Percentiles rank a stretch among this genome's conserved stretches.
Conservation (phyloP, 192 early-diverging fungal species). For the Backusella macrospora region DNA sequence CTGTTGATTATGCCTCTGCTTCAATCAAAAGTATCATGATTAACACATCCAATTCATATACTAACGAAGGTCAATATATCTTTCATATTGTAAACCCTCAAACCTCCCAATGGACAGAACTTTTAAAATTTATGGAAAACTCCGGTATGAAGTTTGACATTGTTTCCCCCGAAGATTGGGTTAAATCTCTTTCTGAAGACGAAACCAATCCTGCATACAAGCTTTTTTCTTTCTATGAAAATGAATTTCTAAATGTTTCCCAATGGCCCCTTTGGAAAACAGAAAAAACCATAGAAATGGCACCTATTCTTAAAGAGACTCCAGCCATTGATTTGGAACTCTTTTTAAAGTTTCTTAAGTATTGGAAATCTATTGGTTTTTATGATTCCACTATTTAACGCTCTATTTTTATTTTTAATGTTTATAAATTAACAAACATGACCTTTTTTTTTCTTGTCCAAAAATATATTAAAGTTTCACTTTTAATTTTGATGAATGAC, state of each 20-base stretch:
- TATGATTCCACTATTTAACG: too few relatives aligned
- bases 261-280: constrained; percentile 25
- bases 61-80: not conserved
- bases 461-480: too few relatives aligned
- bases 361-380: constrained; percentile 7
- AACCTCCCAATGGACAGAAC: constrained; percentile 18
- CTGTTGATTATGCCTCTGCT: constrained; percentile 29
- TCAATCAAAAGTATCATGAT: constrained; percentile 28
- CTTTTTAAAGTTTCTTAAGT: constrained; percentile 6
- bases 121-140: constrained; percentile 14
- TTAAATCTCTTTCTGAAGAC: constrained; percentile 4
- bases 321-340: not conserved
- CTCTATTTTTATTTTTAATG: too few relatives aligned
- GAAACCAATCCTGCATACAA: constrained; percentile 33
- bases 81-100: constrained; percentile 38
- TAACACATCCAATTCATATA: not conserved
- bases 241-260: not conserved
- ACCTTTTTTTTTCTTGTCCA: too few relatives aligned
- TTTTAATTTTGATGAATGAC: too few relatives aligned
- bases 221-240: constrained; percentile 25
- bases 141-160: constrained; percentile 25
- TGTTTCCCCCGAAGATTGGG: constrained; percentile 24
- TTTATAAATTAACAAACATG: too few relatives aligned
- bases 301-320: not conserved
- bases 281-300: not conserved